Conservation (phyloP, 345 rosid genomes). For the Hibiscus trionum region DNA sequence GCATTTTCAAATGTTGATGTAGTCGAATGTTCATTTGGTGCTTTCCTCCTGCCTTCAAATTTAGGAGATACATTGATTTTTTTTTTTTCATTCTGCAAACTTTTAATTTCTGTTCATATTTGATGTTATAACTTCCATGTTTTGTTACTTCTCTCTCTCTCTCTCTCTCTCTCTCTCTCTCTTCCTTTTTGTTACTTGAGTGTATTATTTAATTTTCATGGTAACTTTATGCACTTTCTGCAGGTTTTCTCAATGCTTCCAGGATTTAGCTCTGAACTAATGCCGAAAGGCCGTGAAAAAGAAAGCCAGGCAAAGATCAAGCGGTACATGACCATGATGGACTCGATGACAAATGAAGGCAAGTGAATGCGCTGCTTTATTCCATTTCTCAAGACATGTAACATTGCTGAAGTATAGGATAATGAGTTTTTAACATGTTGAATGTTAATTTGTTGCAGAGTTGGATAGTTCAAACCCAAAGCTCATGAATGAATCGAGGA, state of each 20-base stretch:
- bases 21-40: neutral
- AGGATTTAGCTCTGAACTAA: constrained; percentile 73
- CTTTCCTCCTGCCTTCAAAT: neutral
- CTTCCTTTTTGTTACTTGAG: too few relatives aligned
- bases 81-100: neutral
- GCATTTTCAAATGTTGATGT: neutral
- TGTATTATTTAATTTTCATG: neutral
- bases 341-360: constrained; percentile 92
- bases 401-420: neutral
- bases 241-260: constrained; percentile 89
- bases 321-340: constrained; percentile 95
- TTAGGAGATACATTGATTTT: neutral
- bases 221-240: constrained; percentile 2
- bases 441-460: constrained; percentile 31
- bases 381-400: neutral
- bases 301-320: constrained; percentile 93
- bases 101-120: neutral
- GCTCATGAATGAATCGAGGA: constrained; percentile 67
- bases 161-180: too few relatives aligned
- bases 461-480: constrained; percentile 80
- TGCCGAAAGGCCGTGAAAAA: constrained; percentile 94
- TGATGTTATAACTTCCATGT: neutral
- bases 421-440: neutral
- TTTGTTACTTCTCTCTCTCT: too few relatives aligned
- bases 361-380: constrained; percentile 8